These are phyloP conservation scores for Tetratostichococcus sp. DNA, from an alignment of 139 green algal genomes.

Conservation along the genomic window DNA sequence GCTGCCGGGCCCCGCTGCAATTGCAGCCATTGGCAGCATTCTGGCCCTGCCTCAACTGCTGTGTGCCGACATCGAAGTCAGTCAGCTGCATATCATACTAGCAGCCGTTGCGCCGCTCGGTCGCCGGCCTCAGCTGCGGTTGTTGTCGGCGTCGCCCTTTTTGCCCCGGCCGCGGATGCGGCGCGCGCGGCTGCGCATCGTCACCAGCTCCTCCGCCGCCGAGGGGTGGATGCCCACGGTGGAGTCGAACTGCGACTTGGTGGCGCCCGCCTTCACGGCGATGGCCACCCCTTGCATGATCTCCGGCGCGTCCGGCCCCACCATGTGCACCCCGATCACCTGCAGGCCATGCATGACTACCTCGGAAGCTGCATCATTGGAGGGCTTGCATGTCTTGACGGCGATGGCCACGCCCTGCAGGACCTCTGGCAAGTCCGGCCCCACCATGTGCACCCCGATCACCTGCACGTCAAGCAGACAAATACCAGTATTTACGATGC, in stretches of 20 bases:
- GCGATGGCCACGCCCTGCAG: constrained; percentile 92
- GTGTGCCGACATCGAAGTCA: too few relatives aligned
- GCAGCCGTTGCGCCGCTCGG: too few relatives aligned
- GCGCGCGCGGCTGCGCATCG: constrained; percentile 65
- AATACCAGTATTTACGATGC: too few relatives aligned
- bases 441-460: constrained; percentile 94
- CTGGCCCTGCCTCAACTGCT: too few relatives aligned
- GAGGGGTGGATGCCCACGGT: constrained; percentile 93
- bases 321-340: too few relatives aligned
- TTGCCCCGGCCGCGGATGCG: constrained; percentile 16
- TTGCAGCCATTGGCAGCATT: too few relatives aligned
- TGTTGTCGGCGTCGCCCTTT: neutral
- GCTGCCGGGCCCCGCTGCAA: too few relatives aligned
- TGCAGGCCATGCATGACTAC: too few relatives aligned
- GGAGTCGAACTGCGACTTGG: constrained; percentile 88
- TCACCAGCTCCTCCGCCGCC: constrained; percentile 95
- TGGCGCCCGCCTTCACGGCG: constrained; percentile 90
- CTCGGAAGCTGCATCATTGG: too few relatives aligned
- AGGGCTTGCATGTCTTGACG: too few relatives aligned
- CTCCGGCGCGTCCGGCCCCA: constrained; percentile 84
- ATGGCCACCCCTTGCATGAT: constrained; percentile 96
- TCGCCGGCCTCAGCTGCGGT: neutral
- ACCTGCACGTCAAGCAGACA: neutral
- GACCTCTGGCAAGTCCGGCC: constrained; percentile 90
- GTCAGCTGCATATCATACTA: too few relatives aligned